Conservation (phyloP, 768 basidiomycete species). For the Termitomyces sp. region DNA sequence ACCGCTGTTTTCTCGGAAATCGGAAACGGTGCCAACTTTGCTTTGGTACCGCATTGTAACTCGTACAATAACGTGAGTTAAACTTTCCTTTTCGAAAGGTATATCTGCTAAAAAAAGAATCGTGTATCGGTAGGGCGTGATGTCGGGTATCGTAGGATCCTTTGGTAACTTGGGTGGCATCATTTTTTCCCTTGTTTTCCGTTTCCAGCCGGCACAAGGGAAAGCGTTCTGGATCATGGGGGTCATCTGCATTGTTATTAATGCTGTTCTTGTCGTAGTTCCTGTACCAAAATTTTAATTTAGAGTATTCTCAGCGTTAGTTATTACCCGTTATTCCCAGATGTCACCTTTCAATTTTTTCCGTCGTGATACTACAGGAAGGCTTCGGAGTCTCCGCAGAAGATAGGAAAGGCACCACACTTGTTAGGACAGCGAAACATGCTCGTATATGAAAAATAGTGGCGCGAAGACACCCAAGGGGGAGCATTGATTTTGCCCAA, state of each 20-base stretch:
- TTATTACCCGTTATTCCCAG: background rate
- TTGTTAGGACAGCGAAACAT: no score
- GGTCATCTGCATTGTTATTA: constrained; percentile 33
- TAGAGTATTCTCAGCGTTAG: background rate
- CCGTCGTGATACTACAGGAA: no score
- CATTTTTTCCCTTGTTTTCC: constrained; percentile 44
- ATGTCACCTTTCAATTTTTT: no score
- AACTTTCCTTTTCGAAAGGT: background rate
- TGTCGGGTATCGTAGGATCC: constrained; percentile 35
- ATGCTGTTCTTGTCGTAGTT: constrained; percentile 21
- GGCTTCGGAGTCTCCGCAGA: no score
- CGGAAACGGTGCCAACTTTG: constrained; percentile 49
- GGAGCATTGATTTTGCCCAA: no score
- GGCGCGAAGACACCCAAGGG: no score
- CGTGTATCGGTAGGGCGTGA: constrained; percentile 22
- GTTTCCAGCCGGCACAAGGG: constrained; percentile 39
- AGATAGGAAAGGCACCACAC: no score
- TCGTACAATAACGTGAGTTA: constrained; percentile 28
- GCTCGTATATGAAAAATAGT: no score
- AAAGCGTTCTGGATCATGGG: constrained; percentile 49
- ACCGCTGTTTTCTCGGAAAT: constrained; percentile 40
- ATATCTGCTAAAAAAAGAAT: background rate
- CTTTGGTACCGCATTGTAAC: constrained; percentile 50
- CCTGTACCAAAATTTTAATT: constrained; percentile 24
- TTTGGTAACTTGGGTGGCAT: constrained; percentile 44